These are phyloP conservation scores for Jaapia argillacea DNA, from an alignment of 768 basidiomycete genomes.

Conservation along the genomic window DNA sequence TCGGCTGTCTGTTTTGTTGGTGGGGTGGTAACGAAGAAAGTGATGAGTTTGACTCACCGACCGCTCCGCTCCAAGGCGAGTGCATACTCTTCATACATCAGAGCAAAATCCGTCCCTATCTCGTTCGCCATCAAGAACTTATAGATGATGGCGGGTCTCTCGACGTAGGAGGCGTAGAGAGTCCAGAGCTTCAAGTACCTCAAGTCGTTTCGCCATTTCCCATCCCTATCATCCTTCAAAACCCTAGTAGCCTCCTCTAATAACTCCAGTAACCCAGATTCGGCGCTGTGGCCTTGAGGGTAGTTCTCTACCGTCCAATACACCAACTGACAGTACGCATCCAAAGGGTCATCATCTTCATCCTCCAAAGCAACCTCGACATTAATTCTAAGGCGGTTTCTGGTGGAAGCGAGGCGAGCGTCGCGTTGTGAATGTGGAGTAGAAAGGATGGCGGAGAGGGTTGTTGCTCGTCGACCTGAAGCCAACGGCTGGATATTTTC, in stretches of 20 bases:
- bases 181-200: constrained; percentile 93
- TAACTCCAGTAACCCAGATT: constrained; percentile 85
- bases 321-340: constrained; percentile 79
- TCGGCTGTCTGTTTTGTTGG: constrained; percentile 36
- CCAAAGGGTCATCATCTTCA: constrained; percentile 79
- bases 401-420: constrained; percentile 51
- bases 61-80: constrained; percentile 73
- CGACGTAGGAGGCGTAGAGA: constrained; percentile 87
- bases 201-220: constrained; percentile 67
- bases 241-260: constrained; percentile 87
- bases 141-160: constrained; percentile 82
- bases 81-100: constrained; percentile 92
- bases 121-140: constrained; percentile 85
- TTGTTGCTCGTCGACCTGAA: constrained; percentile 68
- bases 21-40: constrained; percentile 1
- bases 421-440: constrained; percentile 76
- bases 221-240: constrained; percentile 66
- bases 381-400: constrained; percentile 60
- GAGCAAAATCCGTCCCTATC: constrained; percentile 70
- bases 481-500: constrained; percentile 83
- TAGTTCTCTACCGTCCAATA: constrained; percentile 93
- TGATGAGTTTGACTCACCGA: constrained; percentile 39
- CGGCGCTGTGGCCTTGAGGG: constrained; percentile 82
- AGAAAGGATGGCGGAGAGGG: constrained; percentile 61
- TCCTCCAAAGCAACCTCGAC: constrained; percentile 59